phyloP scores from a whole-genome alignment of 1,284 basidiomycete species.

The Macrocystidia cucumis region DNA sequence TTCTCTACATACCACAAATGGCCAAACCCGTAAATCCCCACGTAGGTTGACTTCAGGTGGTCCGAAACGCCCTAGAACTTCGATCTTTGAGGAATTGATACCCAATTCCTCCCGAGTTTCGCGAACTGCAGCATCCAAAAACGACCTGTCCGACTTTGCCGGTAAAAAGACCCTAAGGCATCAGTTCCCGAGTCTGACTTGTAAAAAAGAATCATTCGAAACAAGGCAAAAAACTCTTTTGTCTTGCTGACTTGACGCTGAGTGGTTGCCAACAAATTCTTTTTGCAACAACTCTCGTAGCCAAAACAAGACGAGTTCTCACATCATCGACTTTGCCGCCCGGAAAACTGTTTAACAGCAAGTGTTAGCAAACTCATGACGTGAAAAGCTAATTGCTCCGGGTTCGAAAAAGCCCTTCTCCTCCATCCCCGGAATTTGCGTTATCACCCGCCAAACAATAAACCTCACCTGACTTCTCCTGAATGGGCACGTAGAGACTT shows the following conservation, averaged over 20 bases:
- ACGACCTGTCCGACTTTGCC: slow-evolving; percentile 45
- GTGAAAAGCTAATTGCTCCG: background rate
- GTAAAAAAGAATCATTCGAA: no score
- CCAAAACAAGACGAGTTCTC: slow-evolving; percentile 15
- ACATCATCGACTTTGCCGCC: slow-evolving; percentile 68
- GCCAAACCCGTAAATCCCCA: slow-evolving; percentile 60
- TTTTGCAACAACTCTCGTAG: no score
- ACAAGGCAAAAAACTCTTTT: no score
- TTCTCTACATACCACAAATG: slow-evolving; percentile 54
- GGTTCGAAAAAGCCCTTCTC: background rate
- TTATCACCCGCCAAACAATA: background rate
- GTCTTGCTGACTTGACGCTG: no score
- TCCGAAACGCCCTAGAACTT: slow-evolving; percentile 58
- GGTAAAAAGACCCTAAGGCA: no score
- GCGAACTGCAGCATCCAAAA: slow-evolving; percentile 52
- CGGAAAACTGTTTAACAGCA: slow-evolving; percentile 53
- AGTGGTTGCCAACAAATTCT: no score
- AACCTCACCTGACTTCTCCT: slow-evolving; percentile 70
- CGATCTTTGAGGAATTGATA: slow-evolving; percentile 45
- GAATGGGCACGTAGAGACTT: slow-evolving; percentile 58
- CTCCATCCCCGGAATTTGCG: no score
- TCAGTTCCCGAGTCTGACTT: no score
- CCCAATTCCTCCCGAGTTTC: slow-evolving; percentile 74
- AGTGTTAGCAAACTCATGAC: slow-evolving; percentile 2
- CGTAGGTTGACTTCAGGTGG: slow-evolving; percentile 53